A percentile compares a stretch with the other conserved stretches of the same genome.
phyloP scores from a whole-genome alignment of 2,329 filamentous ascomycete genomes.

The Ophiostoma fasciatum region DNA sequence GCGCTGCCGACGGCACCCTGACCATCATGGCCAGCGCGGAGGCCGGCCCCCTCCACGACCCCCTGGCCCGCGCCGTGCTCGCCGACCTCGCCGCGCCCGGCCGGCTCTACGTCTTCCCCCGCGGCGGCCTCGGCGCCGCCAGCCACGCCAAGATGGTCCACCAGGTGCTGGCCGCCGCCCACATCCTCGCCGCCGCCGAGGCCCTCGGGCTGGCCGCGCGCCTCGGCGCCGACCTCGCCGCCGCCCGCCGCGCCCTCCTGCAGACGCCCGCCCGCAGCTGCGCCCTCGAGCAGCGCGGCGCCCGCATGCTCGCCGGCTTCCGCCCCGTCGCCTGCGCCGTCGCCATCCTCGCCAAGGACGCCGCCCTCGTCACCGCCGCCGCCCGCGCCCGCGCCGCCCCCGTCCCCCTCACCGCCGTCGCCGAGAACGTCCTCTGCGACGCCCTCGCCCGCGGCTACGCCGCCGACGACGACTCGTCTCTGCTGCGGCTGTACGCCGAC shows the following conservation, averaged over 20 bases:
- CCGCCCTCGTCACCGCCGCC: conserved; percentile 52
- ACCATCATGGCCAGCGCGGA: conserved; percentile 60
- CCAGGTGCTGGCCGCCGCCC: no score
- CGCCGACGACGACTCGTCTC: conserved; percentile 27
- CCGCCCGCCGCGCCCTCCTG: conserved; percentile 26
- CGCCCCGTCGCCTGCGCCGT: conserved; percentile 42
- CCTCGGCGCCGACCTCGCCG: conserved; percentile 31
- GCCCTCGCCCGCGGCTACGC: conserved; percentile 42
- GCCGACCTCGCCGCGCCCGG: conserved; percentile 44
- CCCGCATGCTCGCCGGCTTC: conserved; percentile 37
- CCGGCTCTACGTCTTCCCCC: conserved; percentile 50
- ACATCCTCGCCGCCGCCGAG: conserved; percentile 46
- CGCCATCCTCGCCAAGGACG: conserved; percentile 46
- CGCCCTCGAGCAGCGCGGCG: conserved; percentile 46
- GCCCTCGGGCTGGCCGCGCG: conserved; percentile 43
- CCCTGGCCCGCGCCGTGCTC: conserved; percentile 42
- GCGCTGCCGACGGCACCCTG: conserved; percentile 56
- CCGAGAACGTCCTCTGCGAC: conserved; percentile 50
- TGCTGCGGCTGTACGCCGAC: conserved; percentile 26
- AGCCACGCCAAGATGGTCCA: conserved; percentile 51
- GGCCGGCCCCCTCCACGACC: conserved; percentile 41
- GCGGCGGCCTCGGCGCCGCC: conserved; percentile 43
- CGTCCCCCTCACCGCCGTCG: conserved; percentile 43
- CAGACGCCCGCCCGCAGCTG: conserved; percentile 38
- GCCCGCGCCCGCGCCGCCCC: conserved; percentile 43